Conservation (phyloP, 2,329 filamentous ascomycete species). For the Zalaria obscura region DNA sequence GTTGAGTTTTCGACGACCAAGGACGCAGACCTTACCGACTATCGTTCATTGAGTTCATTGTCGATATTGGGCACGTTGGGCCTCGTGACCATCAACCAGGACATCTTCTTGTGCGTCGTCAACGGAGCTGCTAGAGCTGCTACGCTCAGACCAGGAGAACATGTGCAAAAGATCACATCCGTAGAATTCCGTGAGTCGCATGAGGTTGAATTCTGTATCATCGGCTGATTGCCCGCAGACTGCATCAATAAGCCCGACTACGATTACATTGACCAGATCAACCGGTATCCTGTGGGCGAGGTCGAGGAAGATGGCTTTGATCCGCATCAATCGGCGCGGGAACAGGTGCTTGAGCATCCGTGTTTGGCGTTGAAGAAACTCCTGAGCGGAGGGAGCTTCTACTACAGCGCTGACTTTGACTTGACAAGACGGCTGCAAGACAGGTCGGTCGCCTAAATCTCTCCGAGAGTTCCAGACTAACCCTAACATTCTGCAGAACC, state of each 20-base stretch:
- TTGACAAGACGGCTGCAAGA: slow-evolving; percentile 87
- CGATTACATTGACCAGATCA: slow-evolving; percentile 53
- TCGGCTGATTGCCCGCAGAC: slow-evolving; percentile 31
- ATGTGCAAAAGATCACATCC: slow-evolving; percentile 69
- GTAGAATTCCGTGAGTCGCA: slow-evolving; percentile 59
- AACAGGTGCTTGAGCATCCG: slow-evolving; percentile 67
- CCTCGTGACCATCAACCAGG: slow-evolving; percentile 65
- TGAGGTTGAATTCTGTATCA: no score
- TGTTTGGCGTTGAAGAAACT: slow-evolving; percentile 86
- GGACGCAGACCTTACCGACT: slow-evolving; percentile 56
- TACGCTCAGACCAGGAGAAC: slow-evolving; percentile 73
- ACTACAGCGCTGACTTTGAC: slow-evolving; percentile 98
- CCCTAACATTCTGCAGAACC: slow-evolving; percentile 4
- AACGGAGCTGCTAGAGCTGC: slow-evolving; percentile 67
- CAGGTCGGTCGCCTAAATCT: slow-evolving; percentile 35
- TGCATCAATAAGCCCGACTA: slow-evolving; percentile 79
- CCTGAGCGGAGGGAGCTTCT: slow-evolving; percentile 85
- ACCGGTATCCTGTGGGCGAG: slow-evolving; percentile 39
- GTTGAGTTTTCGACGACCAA: slow-evolving; percentile 66
- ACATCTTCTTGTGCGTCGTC: slow-evolving; percentile 86
- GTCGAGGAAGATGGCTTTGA: slow-evolving; percentile 40
- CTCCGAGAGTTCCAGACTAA: not conserved
- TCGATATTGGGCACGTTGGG: slow-evolving; percentile 77
- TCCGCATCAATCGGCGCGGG: slow-evolving; percentile 39
- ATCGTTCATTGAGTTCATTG: slow-evolving; percentile 58